Evolutionary conservation across 305 asterid genomes (phyloP).

Genomic region (Fraxinus paxiana): DNA sequence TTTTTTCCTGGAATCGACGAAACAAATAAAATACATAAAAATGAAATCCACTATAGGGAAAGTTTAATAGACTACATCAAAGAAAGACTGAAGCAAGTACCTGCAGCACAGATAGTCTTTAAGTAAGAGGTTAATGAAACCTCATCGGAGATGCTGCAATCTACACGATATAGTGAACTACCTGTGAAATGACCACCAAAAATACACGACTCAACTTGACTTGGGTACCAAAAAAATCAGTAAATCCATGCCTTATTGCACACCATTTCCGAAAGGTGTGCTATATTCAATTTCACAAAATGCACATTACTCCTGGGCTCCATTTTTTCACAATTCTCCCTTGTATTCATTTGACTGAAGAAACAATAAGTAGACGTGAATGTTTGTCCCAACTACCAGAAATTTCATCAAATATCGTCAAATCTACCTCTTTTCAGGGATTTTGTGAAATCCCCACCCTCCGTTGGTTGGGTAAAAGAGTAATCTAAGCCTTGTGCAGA

Average conservation of each 20-base stretch:
- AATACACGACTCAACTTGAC: background rate
- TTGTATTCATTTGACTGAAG: conserved; percentile 31
- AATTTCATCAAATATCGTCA: conserved; percentile 43
- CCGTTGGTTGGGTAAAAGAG: conserved; percentile 21
- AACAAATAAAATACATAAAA: conserved; percentile 36
- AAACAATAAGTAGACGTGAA: conserved; percentile 28
- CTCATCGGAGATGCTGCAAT: background rate
- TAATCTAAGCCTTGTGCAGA: conserved; percentile 20
- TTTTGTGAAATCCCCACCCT: conserved; percentile 18
- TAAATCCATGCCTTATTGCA: conserved; percentile 35
- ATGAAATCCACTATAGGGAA: background rate
- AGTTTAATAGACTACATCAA: background rate
- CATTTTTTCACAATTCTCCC: conserved; percentile 33
- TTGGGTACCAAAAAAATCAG: conserved; percentile 17
- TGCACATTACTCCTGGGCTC: conserved; percentile 32
- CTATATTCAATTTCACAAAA: conserved; percentile 26
- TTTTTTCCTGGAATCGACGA: conserved; percentile 46
- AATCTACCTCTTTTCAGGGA: conserved; percentile 45
- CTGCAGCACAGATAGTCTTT: conserved; percentile 42
- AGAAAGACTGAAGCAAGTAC: conserved; percentile 34
- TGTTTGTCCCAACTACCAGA: conserved; percentile 28
- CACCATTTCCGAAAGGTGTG: conserved; percentile 33
- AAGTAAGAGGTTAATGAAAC: conserved; percentile 30
- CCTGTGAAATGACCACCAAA: conserved; percentile 14
- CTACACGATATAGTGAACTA: background rate